Percentiles rank a stretch among this genome's conserved stretches.
phyloP scores from a whole-genome alignment of 1,284 basidiomycete genomes.

The Irpex sp. region DNA sequence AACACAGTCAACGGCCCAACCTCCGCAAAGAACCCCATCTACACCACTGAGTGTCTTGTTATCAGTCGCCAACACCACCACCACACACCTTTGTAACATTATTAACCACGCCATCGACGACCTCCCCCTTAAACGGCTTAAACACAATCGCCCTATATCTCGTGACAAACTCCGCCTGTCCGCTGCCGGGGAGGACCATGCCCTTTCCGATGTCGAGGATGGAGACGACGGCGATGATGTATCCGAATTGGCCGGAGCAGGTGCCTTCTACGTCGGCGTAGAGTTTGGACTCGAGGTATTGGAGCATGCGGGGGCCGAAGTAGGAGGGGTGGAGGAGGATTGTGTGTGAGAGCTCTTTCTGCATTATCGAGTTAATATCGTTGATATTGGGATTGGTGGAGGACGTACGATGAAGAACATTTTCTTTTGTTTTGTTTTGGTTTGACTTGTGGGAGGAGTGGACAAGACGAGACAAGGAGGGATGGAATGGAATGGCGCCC shows the following conservation, averaged over 20 bases:
- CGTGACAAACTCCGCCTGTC: constrained; percentile 91
- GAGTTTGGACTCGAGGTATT: constrained; percentile 89
- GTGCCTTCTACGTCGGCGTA: constrained; percentile 97
- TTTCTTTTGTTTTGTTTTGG: not conserved
- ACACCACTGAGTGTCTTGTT: no score
- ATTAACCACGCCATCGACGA: constrained; percentile 93
- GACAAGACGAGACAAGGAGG: no score
- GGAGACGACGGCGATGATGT: constrained; percentile 94
- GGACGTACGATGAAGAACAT: constrained; percentile 1
- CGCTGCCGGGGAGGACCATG: constrained; percentile 87
- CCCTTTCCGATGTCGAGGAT: constrained; percentile 88
- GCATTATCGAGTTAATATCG: constrained; percentile 1
- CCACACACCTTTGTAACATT: constrained; percentile 98
- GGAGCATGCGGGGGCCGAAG: constrained; percentile 93
- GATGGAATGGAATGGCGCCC: no score
- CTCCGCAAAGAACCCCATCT: constrained; percentile 99
- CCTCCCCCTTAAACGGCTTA: constrained; percentile 98
- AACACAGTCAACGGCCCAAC: constrained; percentile 92
- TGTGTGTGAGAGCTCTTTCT: constrained; percentile 95
- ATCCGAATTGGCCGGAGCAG: constrained; percentile 92
- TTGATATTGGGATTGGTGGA: no score
- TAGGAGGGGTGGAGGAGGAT: constrained; percentile 97
- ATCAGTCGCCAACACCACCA: no score
- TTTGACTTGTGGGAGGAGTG: no score
- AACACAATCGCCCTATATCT: constrained; percentile 92